A percentile compares a stretch with the other conserved stretches of the same genome.
Evolutionary conservation across 495 filamentous ascomycete genomes (phyloP).

Genomic region (Paragyromitra xinjiangensis): DNA sequence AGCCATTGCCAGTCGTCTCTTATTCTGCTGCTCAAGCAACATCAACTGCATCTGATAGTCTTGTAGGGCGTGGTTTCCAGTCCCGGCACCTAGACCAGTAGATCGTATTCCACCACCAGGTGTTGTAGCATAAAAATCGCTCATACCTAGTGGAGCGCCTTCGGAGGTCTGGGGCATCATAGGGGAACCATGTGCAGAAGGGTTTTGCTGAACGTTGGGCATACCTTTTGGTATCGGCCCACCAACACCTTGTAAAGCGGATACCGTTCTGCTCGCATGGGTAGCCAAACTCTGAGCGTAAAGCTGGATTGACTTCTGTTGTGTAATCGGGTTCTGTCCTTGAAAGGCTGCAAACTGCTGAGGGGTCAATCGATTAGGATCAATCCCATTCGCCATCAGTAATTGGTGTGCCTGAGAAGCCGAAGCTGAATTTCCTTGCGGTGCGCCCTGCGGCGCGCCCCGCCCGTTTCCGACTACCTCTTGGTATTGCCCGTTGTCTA

Average conservation of each 20-base stretch:
- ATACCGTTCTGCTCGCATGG: conserved; percentile 53
- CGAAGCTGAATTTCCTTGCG: conserved; percentile 57
- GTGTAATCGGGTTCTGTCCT: conserved; percentile 67
- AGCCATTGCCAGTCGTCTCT: conserved; percentile 95
- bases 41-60: conserved; percentile 99
- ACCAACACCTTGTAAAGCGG: conserved; percentile 48
- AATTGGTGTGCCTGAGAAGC: conserved; percentile 68
- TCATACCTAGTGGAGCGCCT: conserved; percentile 62
- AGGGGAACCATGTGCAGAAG: conserved; percentile 74
- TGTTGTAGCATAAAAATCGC: conserved; percentile 73
- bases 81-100: conserved; percentile 65
- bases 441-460: conserved; percentile 62
- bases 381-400: conserved; percentile 79
- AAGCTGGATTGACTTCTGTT: conserved; percentile 83
- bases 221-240: conserved; percentile 63
- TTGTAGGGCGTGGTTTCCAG: conserved; percentile 91
- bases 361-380: conserved; percentile 74
- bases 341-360: conserved; percentile 80
- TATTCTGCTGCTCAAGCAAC: conserved; percentile 98
- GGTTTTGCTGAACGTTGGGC: conserved; percentile 59
- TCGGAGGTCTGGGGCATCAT: conserved; percentile 80
- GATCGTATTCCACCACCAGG: conserved; percentile 59
- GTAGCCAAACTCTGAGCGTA: conserved; percentile 81
- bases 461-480: conserved; percentile 84
- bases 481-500: conserved; percentile 77